Evolutionary conservation across 1,284 basidiomycete genomes (phyloP).

Genomic region (Leccinum fallax): DNA sequence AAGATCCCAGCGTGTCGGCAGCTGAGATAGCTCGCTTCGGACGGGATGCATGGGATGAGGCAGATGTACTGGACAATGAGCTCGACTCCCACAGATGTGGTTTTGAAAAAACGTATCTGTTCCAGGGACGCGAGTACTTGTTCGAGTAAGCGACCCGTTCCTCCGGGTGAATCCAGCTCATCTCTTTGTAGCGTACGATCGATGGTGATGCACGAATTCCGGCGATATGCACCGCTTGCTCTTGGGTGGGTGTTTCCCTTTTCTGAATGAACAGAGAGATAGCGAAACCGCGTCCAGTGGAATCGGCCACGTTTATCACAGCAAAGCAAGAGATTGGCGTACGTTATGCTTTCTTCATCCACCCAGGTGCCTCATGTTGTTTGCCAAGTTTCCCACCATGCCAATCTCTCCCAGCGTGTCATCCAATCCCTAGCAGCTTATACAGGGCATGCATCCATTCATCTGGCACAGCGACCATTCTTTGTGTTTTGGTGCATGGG

Average conservation of each 20-base stretch:
- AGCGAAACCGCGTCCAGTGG: constrained; percentile 39
- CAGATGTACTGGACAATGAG: constrained; percentile 58
- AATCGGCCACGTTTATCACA: constrained; percentile 56
- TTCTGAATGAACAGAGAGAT: neutral
- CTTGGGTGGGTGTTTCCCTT: constrained; percentile 48
- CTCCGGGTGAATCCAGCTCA: neutral
- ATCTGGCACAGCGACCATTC: constrained; percentile 61
- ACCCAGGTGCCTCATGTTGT: constrained; percentile 10
- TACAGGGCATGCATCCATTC: constrained; percentile 59
- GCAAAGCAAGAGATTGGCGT: constrained; percentile 77
- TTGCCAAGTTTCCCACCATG: constrained; percentile 61
- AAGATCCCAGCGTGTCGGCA: constrained; percentile 43
- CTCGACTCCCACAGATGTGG: constrained; percentile 65
- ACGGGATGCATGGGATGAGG: constrained; percentile 69
- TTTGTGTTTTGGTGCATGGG: constrained; percentile 80
- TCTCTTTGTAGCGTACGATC: constrained; percentile 56
- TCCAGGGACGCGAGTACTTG: constrained; percentile 69
- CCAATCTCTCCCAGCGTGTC: constrained; percentile 58
- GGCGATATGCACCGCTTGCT: constrained; percentile 61
- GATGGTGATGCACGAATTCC: constrained; percentile 71
- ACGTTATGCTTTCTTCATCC: constrained; percentile 36
- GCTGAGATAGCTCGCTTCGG: constrained; percentile 62
- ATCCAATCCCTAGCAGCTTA: constrained; percentile 62
- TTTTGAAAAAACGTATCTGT: constrained; percentile 66
- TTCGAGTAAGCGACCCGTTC: constrained; percentile 64